These are phyloP conservation scores for Colletotrichum eleusines DNA, from an alignment of 2,329 filamentous ascomycete genomes.

Conservation along the genomic window DNA sequence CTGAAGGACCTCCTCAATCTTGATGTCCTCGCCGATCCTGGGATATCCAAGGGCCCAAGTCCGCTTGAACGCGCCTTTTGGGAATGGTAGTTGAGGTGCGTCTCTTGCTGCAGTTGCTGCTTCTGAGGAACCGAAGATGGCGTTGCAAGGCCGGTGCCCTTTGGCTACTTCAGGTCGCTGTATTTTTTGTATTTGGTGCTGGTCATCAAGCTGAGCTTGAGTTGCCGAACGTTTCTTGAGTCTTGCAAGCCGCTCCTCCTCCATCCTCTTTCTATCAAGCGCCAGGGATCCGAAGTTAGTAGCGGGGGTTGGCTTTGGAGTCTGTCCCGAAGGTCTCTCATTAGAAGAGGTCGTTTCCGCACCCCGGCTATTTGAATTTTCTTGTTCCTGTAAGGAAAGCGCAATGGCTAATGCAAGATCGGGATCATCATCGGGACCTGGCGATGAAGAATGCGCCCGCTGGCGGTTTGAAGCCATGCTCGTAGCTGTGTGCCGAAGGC, in stretches of 20 bases:
- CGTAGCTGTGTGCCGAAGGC: neutral
- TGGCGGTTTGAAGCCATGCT: slow-evolving; percentile 17
- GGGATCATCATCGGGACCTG: slow-evolving; percentile 64
- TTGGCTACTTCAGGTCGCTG: slow-evolving; percentile 13
- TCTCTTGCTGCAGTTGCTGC: neutral
- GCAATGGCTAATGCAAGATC: slow-evolving; percentile 72
- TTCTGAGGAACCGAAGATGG: neutral
- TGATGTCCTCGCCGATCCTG: slow-evolving; percentile 79
- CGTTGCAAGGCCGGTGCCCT: neutral
- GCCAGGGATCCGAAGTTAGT: slow-evolving; percentile 58
- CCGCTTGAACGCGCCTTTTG: slow-evolving; percentile 78
- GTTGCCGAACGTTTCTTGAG: slow-evolving; percentile 65
- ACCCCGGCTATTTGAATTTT: neutral
- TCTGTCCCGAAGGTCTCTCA: neutral
- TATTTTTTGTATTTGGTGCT: slow-evolving; percentile 43
- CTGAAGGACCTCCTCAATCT: slow-evolving; percentile 87
- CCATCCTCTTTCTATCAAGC: slow-evolving; percentile 85
- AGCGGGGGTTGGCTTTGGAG: slow-evolving; percentile 18
- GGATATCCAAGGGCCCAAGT: slow-evolving; percentile 79
- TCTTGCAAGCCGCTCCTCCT: slow-evolving; percentile 82
- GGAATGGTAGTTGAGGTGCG: slow-evolving; percentile 54
- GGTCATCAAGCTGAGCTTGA: slow-evolving; percentile 33
- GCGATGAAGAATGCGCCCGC: slow-evolving; percentile 8
- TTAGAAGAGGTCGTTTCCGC: neutral
- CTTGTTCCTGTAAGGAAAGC: slow-evolving; percentile 61